Evolutionary conservation across 1,284 basidiomycete species (phyloP).

Genomic region (Coniferiporia sulphurascens): DNA sequence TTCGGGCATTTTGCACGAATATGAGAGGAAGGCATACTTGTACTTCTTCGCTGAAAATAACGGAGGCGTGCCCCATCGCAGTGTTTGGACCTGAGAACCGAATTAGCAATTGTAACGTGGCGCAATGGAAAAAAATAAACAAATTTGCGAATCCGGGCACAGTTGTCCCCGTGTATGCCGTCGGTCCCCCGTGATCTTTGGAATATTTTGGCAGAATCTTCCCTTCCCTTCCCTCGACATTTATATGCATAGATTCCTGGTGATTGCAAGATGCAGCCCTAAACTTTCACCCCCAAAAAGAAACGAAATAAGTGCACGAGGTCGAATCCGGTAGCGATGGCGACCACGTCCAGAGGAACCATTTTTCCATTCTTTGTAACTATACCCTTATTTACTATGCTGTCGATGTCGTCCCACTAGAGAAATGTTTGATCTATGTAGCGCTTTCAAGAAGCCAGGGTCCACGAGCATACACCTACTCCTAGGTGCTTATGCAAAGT

Average conservation of each 20-base stretch:
- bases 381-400: constrained; percentile 40
- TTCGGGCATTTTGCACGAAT: too few species aligned
- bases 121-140: constrained; percentile 11
- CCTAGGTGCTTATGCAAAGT: constrained; percentile 46
- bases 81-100: constrained; percentile 25
- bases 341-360: constrained; percentile 45
- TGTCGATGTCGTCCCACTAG: constrained; percentile 43
- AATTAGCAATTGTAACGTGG: background rate
- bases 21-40: constrained; percentile 18
- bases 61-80: constrained; percentile 29
- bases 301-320: background rate
- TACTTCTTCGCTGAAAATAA: constrained; percentile 30
- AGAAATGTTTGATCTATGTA: constrained; percentile 48
- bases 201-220: constrained; percentile 21
- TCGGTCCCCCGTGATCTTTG: constrained; percentile 22
- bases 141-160: constrained; percentile 26
- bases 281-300: background rate
- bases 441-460: constrained; percentile 44
- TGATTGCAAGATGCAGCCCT: background rate
- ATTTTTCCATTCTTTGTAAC: constrained; percentile 43
- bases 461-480: constrained; percentile 56
- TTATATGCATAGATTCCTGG: background rate
- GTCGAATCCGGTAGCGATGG: constrained; percentile 46
- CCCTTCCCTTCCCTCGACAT: constrained; percentile 16
- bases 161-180: constrained; percentile 25